Conservation (phyloP, 139 green algal species). For the Closterium sp. region DNA sequence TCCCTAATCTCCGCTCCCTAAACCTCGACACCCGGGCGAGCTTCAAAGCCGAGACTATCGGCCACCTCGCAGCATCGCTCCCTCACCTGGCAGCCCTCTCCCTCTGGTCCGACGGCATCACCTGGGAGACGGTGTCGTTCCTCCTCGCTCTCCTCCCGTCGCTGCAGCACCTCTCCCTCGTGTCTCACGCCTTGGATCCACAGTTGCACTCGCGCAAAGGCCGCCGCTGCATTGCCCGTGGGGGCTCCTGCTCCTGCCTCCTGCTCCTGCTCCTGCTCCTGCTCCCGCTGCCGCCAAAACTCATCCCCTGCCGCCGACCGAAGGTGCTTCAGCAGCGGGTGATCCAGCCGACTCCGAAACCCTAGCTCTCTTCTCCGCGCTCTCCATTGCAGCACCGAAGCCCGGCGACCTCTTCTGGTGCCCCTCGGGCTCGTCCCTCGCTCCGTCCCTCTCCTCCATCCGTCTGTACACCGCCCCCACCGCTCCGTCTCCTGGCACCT, state of each 20-base stretch:
- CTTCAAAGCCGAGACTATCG: too few relatives aligned
- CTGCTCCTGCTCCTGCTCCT: too few relatives aligned
- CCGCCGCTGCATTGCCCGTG: too few relatives aligned
- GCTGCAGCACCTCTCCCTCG: not conserved
- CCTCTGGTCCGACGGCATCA: not conserved
- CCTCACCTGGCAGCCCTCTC: not conserved
- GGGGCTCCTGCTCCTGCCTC: too few relatives aligned
- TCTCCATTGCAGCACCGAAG: not conserved
- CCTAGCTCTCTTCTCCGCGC: not conserved
- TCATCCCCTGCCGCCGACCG: too few relatives aligned
- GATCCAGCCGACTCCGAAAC: too few relatives aligned
- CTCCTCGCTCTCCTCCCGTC: not conserved
- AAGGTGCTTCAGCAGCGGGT: too few relatives aligned
- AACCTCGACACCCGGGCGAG: not conserved
- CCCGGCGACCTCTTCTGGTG: not conserved
- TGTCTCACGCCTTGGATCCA: not conserved
- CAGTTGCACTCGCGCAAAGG: too few relatives aligned
- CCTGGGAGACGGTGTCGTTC: not conserved
- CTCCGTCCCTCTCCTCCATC: not conserved
- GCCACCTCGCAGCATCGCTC: not conserved
- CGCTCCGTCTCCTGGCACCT: not conserved
- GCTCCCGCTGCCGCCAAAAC: too few relatives aligned
- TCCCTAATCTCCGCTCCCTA: not conserved
- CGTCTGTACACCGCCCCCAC: not conserved
- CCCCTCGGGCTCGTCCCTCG: not conserved